Evolutionary conservation across 345 rosid genomes (phyloP).

Genomic region (Crucihimalaya himalaica): DNA sequence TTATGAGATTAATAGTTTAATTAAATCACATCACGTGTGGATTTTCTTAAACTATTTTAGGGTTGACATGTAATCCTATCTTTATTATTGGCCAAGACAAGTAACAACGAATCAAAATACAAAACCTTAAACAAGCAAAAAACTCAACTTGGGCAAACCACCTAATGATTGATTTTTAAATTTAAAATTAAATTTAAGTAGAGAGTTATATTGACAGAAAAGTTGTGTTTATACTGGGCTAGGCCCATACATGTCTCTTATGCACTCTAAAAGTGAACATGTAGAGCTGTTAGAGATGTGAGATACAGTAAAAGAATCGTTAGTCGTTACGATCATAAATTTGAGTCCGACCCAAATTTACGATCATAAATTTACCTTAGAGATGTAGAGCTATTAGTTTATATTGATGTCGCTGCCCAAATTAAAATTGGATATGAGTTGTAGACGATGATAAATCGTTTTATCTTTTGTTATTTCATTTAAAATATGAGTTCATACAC

Average conservation of each 20-base stretch:
- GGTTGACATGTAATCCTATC: slow-evolving; percentile 9
- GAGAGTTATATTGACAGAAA: neutral
- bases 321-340: no score
- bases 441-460: neutral
- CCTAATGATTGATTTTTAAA: slow-evolving; percentile 12
- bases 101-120: slow-evolving; percentile 16
- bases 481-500: neutral
- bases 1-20: slow-evolving; percentile 3
- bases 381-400: no score
- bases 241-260: slow-evolving; percentile 21
- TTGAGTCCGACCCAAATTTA: no score
- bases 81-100: slow-evolving; percentile 33
- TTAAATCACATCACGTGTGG: slow-evolving; percentile 23
- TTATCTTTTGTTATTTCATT: neutral
- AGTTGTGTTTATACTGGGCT: slow-evolving; percentile 10
- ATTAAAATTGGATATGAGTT: neutral
- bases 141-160: slow-evolving; percentile 10
- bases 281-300: neutral
- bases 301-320: neutral
- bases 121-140: slow-evolving; percentile 31
- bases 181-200: neutral
- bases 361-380: no score
- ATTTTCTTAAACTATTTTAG: slow-evolving; percentile 17
- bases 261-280: slow-evolving; percentile 4
- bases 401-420: no score